These are phyloP conservation scores for Oropetium thomaeum DNA, from an alignment of 176 grass and related monocot species.

Conservation along the genomic window DNA sequence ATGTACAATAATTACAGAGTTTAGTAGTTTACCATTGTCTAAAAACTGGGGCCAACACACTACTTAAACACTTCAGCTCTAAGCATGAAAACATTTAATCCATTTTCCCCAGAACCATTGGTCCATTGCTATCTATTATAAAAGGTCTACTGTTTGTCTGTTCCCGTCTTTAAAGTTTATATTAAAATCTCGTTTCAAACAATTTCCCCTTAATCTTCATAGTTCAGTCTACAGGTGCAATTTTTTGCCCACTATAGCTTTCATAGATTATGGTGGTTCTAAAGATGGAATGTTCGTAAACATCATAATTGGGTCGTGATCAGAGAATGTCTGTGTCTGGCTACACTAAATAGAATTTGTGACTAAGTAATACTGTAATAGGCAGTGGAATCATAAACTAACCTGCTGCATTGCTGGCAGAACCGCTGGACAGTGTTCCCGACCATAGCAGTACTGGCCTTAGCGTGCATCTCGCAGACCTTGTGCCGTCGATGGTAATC, in stretches of 20 bases:
- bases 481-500: conserved; percentile 97
- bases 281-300: not conserved
- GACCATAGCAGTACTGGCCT: conserved; percentile 74
- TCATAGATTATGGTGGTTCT: not conserved
- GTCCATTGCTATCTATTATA: not conserved
- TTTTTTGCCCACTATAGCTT: not conserved
- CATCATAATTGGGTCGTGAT: not conserved
- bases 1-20: conserved; percentile 23
- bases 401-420: conserved; percentile 99
- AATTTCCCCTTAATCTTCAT: not conserved
- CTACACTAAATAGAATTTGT: not conserved
- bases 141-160: not conserved
- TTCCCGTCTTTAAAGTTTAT: conserved; percentile 1
- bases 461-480: conserved; percentile 98
- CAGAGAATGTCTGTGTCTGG: conserved; percentile 9
- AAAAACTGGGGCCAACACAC: not conserved
- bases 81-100: conserved; percentile 13
- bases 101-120: not conserved
- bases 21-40: not conserved
- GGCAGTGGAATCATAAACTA: conserved; percentile 18
- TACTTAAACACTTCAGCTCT: not conserved
- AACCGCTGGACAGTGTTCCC: conserved; percentile 77
- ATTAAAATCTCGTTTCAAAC: not conserved
- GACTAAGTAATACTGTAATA: too few relatives aligned
- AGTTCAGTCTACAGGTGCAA: not conserved